Base-by-base conservation (phyloP, 306 rosid genomes). In the Begonia masoniana region DNA sequence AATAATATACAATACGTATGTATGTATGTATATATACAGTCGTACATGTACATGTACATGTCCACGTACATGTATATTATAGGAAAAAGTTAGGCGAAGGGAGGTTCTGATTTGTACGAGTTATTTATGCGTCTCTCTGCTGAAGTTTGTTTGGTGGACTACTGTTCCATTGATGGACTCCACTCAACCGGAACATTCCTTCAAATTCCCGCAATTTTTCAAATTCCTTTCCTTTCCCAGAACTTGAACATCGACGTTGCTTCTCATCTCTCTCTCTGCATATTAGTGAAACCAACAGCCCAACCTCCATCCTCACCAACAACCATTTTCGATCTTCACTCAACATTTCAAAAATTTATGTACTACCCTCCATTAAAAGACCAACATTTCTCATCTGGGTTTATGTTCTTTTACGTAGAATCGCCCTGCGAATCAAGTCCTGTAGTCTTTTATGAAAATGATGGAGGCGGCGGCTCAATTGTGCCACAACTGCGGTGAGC, bases 401-500 rank as follows among this genome's bases (percentile, higher is more conserved):
- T 68, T 36, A 53, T 56, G 62, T 47, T 56, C 66, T 67, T 77
- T 62, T 76, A 16, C 78, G 76, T 83, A 78, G 81, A 76, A 49
- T 51, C 80, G 62, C 54, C 67, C 26, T 13, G 39, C 17, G 55
- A 57, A 53, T 52, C 48, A 46, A 59, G 66, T 52, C 54, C 68
- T 26, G 42, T 72, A 61, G 69, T 52, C 36, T 58, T 10, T 58
- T 43, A 17, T 17, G 26, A 75, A 68, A 50, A 91, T 91, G 96
- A 86, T 91, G 96, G 84, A 81, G 42, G 74, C 99, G 47, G 85
- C 72, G 61, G 70, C 71, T 74, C 94, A 80, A 43, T 35, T 71
- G 12, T 91, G 99, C 85, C 73, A 72, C 64, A 75, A 82, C 24
- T 91, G 99, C 42, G 96, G 99, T 60, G 96, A 82, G 47, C 81